Conservation (phyloP, 2,329 filamentous ascomycete genomes). For the Fusarium tjaetaba region DNA sequence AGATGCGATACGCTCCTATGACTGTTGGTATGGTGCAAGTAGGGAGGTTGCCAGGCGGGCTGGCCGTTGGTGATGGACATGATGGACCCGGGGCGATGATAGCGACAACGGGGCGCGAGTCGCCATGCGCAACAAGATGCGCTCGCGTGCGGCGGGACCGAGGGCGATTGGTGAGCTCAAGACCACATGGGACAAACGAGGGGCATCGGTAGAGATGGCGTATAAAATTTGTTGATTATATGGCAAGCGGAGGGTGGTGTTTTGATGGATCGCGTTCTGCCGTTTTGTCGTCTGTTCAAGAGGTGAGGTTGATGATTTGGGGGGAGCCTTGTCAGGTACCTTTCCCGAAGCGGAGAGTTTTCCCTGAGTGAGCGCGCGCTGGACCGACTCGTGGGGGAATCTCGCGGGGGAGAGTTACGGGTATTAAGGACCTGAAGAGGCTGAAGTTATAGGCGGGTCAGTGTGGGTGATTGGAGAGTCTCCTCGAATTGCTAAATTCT, state of each 20-base stretch:
- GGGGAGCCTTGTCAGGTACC: conserved; percentile 49
- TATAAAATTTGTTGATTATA: conserved; percentile 51
- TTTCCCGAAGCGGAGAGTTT: conserved; percentile 55
- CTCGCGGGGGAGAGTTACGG: conserved; percentile 29
- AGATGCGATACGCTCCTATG: conserved; percentile 64
- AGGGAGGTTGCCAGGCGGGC: conserved; percentile 71
- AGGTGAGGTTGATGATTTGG: conserved; percentile 66
- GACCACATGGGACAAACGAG: conserved; percentile 61
- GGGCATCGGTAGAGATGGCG: conserved; percentile 64
- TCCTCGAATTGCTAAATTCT: neutral
- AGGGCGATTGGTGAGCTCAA: conserved; percentile 58
- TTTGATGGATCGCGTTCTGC: conserved; percentile 62
- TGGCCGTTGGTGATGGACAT: conserved; percentile 76
- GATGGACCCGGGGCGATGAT: conserved; percentile 61
- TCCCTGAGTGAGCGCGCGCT: conserved; percentile 41
- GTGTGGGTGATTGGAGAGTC: neutral
- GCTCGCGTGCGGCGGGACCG: conserved; percentile 62
- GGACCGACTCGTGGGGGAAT: conserved; percentile 25
- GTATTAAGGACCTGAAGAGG: conserved; percentile 35
- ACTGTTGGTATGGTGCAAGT: conserved; percentile 58
- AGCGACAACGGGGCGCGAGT: conserved; percentile 59
- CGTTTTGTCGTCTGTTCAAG: conserved; percentile 63
- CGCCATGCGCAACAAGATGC: conserved; percentile 66
- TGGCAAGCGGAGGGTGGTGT: conserved; percentile 55
- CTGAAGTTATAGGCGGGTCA: conserved; percentile 14